These are phyloP conservation scores for Rutstroemia sp. DNA, from an alignment of 2,329 filamentous ascomycete genomes.

Conservation along the genomic window DNA sequence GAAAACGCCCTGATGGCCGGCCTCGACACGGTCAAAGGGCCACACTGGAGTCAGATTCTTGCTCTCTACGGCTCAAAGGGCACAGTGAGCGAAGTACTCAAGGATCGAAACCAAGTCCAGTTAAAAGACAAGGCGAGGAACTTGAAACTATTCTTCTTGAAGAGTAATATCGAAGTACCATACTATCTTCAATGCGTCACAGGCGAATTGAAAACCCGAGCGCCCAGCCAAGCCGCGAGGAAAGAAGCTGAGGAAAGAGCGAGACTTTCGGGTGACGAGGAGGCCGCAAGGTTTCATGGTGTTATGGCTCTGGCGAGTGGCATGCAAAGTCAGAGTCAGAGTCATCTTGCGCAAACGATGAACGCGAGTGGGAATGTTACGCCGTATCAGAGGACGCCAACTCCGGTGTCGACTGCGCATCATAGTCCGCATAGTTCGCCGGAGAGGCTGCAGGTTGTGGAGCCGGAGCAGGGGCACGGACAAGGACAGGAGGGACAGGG, in stretches of 20 bases:
- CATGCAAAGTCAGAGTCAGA: slow-evolving; percentile 23
- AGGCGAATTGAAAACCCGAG: slow-evolving; percentile 79
- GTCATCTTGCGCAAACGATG: neutral
- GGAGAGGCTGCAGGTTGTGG: slow-evolving; percentile 15
- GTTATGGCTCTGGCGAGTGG: slow-evolving; percentile 49
- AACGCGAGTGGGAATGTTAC: slow-evolving; percentile 2
- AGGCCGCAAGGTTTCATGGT: slow-evolving; percentile 52
- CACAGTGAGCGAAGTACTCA: slow-evolving; percentile 72
- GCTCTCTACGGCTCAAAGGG: slow-evolving; percentile 76
- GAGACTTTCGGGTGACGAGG: slow-evolving; percentile 50
- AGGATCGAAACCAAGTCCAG: slow-evolving; percentile 85
- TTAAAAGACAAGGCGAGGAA: slow-evolving; percentile 90
- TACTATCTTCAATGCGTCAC: slow-evolving; percentile 84
- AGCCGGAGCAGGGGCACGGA: slow-evolving; percentile 2
- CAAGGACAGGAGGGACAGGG: neutral
- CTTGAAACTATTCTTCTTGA: slow-evolving; percentile 83
- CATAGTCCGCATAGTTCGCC: slow-evolving; percentile 4
- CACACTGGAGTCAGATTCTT: slow-evolving; percentile 89
- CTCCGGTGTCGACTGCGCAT: neutral
- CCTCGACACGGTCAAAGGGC: slow-evolving; percentile 80
- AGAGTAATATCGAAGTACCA: slow-evolving; percentile 85
- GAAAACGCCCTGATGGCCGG: slow-evolving; percentile 86
- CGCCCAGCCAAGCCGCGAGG: slow-evolving; percentile 64
- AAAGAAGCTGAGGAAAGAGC: slow-evolving; percentile 61
- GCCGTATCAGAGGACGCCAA: neutral